These are phyloP conservation scores for Hemileccinum impolitum DNA, from an alignment of 768 basidiomycete species.

Conservation along the genomic window DNA sequence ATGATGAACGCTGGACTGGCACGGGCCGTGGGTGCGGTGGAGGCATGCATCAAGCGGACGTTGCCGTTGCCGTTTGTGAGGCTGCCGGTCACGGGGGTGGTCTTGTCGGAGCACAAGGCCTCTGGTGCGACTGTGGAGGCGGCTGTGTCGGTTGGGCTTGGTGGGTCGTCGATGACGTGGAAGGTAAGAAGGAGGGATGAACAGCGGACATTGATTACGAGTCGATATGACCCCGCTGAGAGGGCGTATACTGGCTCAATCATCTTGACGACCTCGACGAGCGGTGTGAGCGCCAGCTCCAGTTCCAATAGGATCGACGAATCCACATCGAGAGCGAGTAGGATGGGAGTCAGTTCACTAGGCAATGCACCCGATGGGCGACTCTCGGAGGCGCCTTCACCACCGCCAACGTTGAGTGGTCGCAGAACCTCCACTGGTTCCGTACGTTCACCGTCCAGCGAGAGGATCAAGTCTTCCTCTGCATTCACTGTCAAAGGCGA, in stretches of 20 bases:
- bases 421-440: slow-evolving; percentile 24
- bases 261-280: slow-evolving; percentile 37
- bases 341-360: slow-evolving; percentile 29
- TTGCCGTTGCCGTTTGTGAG: slow-evolving; percentile 66
- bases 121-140: slow-evolving; percentile 34
- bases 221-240: slow-evolving; percentile 49
- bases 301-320: slow-evolving; percentile 30
- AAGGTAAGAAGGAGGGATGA: slow-evolving; percentile 59
- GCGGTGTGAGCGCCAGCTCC: slow-evolving; percentile 4
- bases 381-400: slow-evolving; percentile 17
- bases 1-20: slow-evolving; percentile 81
- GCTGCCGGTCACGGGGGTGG: slow-evolving; percentile 61
- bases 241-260: slow-evolving; percentile 51
- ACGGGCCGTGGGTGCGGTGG: slow-evolving; percentile 67
- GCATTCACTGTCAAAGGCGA: slow-evolving; percentile 63
- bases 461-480: slow-evolving; percentile 38
- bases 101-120: slow-evolving; percentile 49
- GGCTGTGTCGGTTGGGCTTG: slow-evolving; percentile 21
- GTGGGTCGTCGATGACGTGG: slow-evolving; percentile 44
- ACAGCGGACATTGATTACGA: slow-evolving; percentile 51
- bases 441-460: slow-evolving; percentile 32
- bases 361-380: slow-evolving; percentile 17
- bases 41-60: slow-evolving; percentile 64
- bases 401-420: slow-evolving; percentile 22
- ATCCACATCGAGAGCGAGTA: slow-evolving; percentile 41